Base-by-base conservation (phyloP, 306 rosid species). In the Fragaria vesca region DNA sequence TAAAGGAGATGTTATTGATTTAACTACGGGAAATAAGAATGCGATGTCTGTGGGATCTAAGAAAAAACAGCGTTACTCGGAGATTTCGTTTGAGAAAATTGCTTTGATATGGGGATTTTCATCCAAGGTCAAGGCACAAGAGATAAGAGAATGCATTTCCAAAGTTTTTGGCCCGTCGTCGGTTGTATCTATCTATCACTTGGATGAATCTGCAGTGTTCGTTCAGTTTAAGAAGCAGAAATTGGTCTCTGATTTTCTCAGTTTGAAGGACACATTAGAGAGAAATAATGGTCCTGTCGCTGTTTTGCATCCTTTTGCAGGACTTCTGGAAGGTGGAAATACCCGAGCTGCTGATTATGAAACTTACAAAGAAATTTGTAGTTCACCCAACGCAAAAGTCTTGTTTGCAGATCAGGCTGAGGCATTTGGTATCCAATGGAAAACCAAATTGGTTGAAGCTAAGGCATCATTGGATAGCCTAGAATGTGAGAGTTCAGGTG, bases 31-130 rank as follows among this genome's bases (percentile, higher is more conserved):
- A 24, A 78, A 85, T 42, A 83, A 77, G 82, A 70, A 84, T 70
- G 75, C 81, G 3, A 81, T 81, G 61, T 71, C 89, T 80, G 71
- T 81, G 65, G 85, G 71, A 21, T 47, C 78, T 40, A 18, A 71
- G 17, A 78, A 46, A 70, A 88, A 76, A 89, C 88, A 60, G 84
- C 87, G 75, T 66, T 75, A 76, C 55, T 78, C 72, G 0, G 73
- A 80, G n/a, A 85, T 95, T 73, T 45, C 80, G 54, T 93, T 91
- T 50, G 94, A 87, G 82, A 89, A 88, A 78, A 82, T 91, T 68
- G 94, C 87, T 81, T 66, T 95, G 70, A 77, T 95, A 13, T 95
- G 97, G 97, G 97, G 97, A 46, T 90, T 95, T 77, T 84, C 89
- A 13, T 63, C 85, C 38, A 82, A 88, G 63, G 83, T 95, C 80